A percentile compares a stretch with the other conserved stretches of the same genome.
These are phyloP conservation scores for Amphirosellinia nigrospora DNA, from an alignment of 495 filamentous ascomycete genomes.

Conservation along the genomic window DNA sequence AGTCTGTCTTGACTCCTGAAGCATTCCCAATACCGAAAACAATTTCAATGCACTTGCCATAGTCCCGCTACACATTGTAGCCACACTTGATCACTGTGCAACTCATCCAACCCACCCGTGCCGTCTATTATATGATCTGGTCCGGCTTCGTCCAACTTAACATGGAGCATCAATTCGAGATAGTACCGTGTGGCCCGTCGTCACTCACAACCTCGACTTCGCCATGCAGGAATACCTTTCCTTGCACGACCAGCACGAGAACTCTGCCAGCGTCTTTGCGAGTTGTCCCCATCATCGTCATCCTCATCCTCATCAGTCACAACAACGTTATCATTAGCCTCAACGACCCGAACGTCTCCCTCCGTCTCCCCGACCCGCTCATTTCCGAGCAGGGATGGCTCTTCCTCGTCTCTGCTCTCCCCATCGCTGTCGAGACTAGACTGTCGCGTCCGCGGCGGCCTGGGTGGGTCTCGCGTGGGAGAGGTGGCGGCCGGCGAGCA, in stretches of 20 bases:
- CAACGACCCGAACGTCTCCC: constrained; percentile 45
- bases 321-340: constrained; percentile 42
- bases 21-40: background rate
- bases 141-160: background rate
- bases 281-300: constrained; percentile 49
- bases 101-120: too few species aligned
- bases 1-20: background rate
- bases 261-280: constrained; percentile 55
- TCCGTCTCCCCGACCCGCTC: constrained; percentile 44
- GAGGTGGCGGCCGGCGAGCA: constrained; percentile 59
- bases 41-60: constrained; percentile 15
- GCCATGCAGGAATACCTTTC: constrained; percentile 62
- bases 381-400: constrained; percentile 16
- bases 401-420: constrained; percentile 32
- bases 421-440: constrained; percentile 28
- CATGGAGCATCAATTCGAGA: constrained; percentile 12
- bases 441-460: constrained; percentile 32
- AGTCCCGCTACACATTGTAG: background rate
- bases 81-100: background rate
- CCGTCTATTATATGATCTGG: background rate
- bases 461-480: constrained; percentile 43
- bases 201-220: constrained; percentile 40
- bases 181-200: constrained; percentile 1
- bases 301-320: constrained; percentile 37
- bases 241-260: constrained; percentile 62